Conservation (phyloP, 208 protist species). For the Trypanosoma caninum region DNA sequence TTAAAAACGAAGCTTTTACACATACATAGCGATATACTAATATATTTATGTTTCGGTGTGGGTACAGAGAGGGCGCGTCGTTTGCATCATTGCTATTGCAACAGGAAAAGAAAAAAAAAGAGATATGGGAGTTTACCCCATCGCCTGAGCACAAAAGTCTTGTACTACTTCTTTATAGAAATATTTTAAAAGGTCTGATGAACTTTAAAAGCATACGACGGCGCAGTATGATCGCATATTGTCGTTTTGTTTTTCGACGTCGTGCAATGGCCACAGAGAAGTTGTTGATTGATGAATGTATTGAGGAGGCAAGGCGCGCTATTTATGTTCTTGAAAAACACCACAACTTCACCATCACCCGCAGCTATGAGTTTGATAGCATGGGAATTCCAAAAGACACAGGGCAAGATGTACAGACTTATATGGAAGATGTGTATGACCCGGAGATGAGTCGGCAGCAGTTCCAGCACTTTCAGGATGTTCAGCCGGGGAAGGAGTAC, state of each 20-base stretch:
- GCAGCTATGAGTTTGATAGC: constrained; percentile 79
- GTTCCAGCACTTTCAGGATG: constrained; percentile 85
- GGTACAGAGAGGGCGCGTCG: background rate
- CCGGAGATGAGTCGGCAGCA: constrained; percentile 77
- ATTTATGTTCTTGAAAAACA: constrained; percentile 85
- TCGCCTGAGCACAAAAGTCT: constrained; percentile 71
- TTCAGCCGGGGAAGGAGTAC: constrained; percentile 73
- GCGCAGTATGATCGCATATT: constrained; percentile 83
- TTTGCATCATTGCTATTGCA: constrained; percentile 1
- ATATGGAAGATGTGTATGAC: constrained; percentile 92
- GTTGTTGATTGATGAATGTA: constrained; percentile 85
- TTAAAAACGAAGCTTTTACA: no score
- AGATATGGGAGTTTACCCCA: constrained; percentile 68
- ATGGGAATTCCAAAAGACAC: constrained; percentile 86
- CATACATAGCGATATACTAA: background rate
- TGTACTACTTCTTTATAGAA: constrained; percentile 76
- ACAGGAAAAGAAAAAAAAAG: constrained; percentile 20
- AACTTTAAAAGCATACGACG: constrained; percentile 74
- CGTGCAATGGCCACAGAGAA: constrained; percentile 79
- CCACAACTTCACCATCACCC: constrained; percentile 72
- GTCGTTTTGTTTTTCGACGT: constrained; percentile 68
- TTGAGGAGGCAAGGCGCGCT: constrained; percentile 79
- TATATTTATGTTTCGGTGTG: constrained; percentile 14
- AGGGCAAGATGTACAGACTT: constrained; percentile 88
- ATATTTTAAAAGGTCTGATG: constrained; percentile 77